Evolutionary conservation across 2,329 filamentous ascomycete species (phyloP), one percentile per base, ranked within the genome.

Genomic region (Calonectria ilicicola): DNA sequence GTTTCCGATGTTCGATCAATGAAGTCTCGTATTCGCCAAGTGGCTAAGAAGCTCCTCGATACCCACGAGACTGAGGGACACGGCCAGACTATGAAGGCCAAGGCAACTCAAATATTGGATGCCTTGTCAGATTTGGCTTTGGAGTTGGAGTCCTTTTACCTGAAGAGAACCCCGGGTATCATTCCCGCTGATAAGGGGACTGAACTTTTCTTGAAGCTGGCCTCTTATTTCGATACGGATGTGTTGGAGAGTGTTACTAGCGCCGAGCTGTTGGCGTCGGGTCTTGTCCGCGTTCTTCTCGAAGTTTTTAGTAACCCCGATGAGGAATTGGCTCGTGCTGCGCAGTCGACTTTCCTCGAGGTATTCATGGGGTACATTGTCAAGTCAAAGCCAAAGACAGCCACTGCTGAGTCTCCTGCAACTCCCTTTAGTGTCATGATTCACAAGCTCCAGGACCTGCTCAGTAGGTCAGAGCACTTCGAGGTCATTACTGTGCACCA

Each of bases 401-500:
- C 91, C 5, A 91, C 88, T 40, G 89, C 88, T 15, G 91, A 93
- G 68, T 94, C 93, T 14, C 92, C 94, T 3, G 89, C 92, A 0
- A 98, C 96, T 0, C 93, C 95, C 1, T 98, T 98, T 83, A 97
- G 95, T 80, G 91, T 98, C 65, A 89, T 99, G 82, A 93, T 98
- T 47, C 94, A 96, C 82, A 99, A 99, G 84, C 88, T 99, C 38
- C 97, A 99, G 84, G 97, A 99, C 85, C 87, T 99, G 70, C 90
- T 99, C 69, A 99, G 97, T 87, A 93, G 97, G 77, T 97, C 96
- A 40, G 97, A 99, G 86, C 96, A 98, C 86, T 99, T 98, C 79
- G 97, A 99, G 82, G 96, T 99, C 53, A 91, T 98, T 74, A 99
- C 97, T 9, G 96, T 98, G 68, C 95, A 98, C 82, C 94, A 98